Evolutionary conservation across 1,139 yeast species (phyloP), one percentile per base, ranked within the genome.

Genomic region (Sugiyamaella novakii): DNA sequence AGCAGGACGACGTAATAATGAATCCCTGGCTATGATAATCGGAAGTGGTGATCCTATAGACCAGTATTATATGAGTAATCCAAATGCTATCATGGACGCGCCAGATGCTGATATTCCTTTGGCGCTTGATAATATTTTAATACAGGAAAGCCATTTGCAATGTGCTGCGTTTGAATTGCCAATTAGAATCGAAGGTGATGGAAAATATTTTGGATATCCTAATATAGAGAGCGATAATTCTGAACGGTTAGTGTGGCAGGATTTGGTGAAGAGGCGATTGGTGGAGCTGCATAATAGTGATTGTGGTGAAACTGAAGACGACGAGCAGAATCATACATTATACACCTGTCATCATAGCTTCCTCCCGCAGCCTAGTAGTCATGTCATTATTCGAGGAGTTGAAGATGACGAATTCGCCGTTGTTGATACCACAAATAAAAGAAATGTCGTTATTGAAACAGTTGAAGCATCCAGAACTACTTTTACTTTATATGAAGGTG

Each of bases 401-500:
- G 95, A 87, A 59, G 92, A 87, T 57, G 84, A 80, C 12, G 76
- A 74, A 55, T 88, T 76, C 69, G 96, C 96, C 0, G 95, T 92
- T 4, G 94, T 91, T 15, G 98, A 91, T 65, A 77, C 83, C 19
- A 88, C 97, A 0, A 80, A 84, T 59, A 80, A 80, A 27, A 70
- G 89, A 50, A 85, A 87, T 62, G 70, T 77, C 3, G 83, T 92
- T 1, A 83, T 92, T 41, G 99, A 92, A 67, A 92, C 85, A 59
- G 79, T 92, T n/a, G 98, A 92, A 63, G 86, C 86, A 2, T 83
- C 87, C 43, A 76, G 98, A 58, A 87, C 95, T 0, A 83, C 91
- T 46, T 92, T 92, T 64, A 88, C 98, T 0, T 65, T 92, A 1
- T 94, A 94, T 64, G 98, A 92, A 65, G 99, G 98, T 0, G 98